These are phyloP conservation scores for Digitaria exilis DNA, from an alignment of 202 grass and related monocot genomes.

Conservation along the genomic window DNA sequence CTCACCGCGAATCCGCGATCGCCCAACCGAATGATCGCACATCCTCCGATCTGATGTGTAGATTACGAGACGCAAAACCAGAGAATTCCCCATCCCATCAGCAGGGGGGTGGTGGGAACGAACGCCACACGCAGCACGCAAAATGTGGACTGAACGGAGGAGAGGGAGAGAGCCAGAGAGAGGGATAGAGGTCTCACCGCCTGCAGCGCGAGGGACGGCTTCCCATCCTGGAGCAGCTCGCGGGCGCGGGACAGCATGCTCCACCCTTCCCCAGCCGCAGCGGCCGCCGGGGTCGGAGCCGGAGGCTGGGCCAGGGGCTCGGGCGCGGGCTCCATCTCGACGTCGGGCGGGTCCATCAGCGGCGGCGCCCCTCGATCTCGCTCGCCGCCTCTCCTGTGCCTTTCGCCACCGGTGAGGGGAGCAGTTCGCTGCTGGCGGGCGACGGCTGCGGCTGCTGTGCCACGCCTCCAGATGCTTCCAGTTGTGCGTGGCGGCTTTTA, in stretches of 20 bases:
- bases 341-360: no score
- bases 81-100: conserved; percentile 9
- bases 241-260: conserved; percentile 69
- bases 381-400: background rate
- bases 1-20: background rate
- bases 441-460: conserved; percentile 33
- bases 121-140: background rate
- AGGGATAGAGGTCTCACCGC: conserved; percentile 44
- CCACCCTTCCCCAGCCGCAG: conserved; percentile 43
- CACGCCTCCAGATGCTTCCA: conserved; percentile 47
- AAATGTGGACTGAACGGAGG: conserved; percentile 27
- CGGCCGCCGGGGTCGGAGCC: background rate
- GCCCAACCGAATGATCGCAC: conserved; percentile 20
- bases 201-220: conserved; percentile 84
- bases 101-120: background rate
- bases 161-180: background rate
- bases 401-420: conserved; percentile 10
- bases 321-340: no score
- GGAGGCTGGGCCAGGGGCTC: no score
- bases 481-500: conserved; percentile 20
- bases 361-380: conserved; percentile 10
- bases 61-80: background rate
- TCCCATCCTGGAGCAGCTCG: conserved; percentile 65
- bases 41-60: background rate
- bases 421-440: background rate